A percentile compares a stretch with the other conserved stretches of the same genome.
These are phyloP conservation scores for Mallotus nudiflorus DNA, from an alignment of 345 rosid genomes.

Conservation along the genomic window DNA sequence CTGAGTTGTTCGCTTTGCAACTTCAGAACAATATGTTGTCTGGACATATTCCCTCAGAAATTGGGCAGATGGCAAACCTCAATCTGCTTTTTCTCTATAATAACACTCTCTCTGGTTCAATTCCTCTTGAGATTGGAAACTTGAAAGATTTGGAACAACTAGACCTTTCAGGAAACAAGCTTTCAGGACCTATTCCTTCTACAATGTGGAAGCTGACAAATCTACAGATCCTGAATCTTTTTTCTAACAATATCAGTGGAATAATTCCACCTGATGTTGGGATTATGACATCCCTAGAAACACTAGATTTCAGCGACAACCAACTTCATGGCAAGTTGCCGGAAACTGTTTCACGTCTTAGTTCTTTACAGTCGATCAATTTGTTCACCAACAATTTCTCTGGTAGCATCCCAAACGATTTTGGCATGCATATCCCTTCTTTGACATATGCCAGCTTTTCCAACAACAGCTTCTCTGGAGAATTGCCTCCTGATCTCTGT, in stretches of 20 bases:
- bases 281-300: slow-evolving; percentile 38
- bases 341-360: slow-evolving; percentile 43
- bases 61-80: slow-evolving; percentile 43
- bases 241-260: slow-evolving; percentile 50
- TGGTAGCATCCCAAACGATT: slow-evolving; percentile 48
- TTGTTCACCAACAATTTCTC: slow-evolving; percentile 52
- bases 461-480: slow-evolving; percentile 58
- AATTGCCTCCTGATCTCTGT: slow-evolving; percentile 57
- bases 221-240: slow-evolving; percentile 42
- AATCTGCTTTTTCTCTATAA: slow-evolving; percentile 33
- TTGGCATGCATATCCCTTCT: slow-evolving; percentile 54
- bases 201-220: slow-evolving; percentile 47
- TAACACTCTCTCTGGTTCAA: slow-evolving; percentile 47
- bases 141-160: slow-evolving; percentile 22
- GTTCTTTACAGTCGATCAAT: slow-evolving; percentile 28
- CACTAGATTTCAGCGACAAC: slow-evolving; percentile 52
- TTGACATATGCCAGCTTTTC: slow-evolving; percentile 48
- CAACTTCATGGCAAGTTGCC: slow-evolving; percentile 55
- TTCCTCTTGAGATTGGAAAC: slow-evolving; percentile 52
- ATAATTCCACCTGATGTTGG: slow-evolving; percentile 53
- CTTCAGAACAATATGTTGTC: slow-evolving; percentile 49
- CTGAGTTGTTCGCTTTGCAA: slow-evolving; percentile 44
- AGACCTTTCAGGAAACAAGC: slow-evolving; percentile 50
- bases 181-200: slow-evolving; percentile 54
- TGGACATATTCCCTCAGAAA: slow-evolving; percentile 50